phyloP scores from a whole-genome alignment of 1,284 basidiomycete species.

The Leccinum pallidistipes region DNA sequence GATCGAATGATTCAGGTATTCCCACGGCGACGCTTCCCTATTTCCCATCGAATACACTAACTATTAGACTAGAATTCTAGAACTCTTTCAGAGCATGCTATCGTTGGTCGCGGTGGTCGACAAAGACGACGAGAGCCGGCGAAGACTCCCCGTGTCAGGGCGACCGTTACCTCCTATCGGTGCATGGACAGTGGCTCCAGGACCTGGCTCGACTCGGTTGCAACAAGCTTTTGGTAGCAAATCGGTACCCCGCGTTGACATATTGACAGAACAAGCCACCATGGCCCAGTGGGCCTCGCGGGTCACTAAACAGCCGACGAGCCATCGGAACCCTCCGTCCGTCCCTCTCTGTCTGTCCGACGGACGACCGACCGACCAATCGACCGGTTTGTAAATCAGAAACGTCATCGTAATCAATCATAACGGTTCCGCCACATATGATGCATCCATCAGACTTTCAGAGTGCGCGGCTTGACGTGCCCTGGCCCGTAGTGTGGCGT shows the following conservation, averaged over 20 bases:
- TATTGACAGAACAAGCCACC: background rate
- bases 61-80: background rate
- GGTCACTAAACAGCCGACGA: background rate
- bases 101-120: background rate
- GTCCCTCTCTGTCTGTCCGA: background rate
- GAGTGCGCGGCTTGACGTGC: background rate
- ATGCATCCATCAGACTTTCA: background rate
- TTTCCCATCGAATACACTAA: background rate
- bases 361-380: background rate
- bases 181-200: background rate
- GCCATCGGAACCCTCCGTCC: background rate
- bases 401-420: background rate
- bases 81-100: background rate
- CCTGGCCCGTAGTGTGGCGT: background rate
- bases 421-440: background rate
- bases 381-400: background rate
- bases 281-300: background rate
- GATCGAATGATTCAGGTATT: background rate
- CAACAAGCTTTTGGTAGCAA: background rate
- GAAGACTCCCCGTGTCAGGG: background rate
- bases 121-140: background rate
- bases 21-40: background rate
- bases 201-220: background rate
- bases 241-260: background rate
- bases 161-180: background rate